Evolutionary conservation across 371 early-diverging fungal genomes (phyloP), one percentile per base, ranked within the genome.

Genomic region (Mortierella sp.): DNA sequence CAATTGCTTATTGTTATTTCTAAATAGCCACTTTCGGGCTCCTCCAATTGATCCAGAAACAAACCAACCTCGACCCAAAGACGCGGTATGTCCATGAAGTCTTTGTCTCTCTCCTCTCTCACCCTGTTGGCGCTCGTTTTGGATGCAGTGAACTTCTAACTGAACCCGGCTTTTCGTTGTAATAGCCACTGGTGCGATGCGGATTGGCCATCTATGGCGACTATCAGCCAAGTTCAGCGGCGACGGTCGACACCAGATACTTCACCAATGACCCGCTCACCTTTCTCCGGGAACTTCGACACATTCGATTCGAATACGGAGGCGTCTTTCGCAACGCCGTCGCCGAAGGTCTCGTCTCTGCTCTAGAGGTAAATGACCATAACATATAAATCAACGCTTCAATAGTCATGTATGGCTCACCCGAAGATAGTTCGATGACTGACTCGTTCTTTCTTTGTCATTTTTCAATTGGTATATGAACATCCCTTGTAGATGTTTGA

Each of bases 151-250:
- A n/a, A n/a, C n/a, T n/a, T n/a, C n/a, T n/a, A n/a, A n/a, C n/a
- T n/a, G n/a, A n/a, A n/a, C n/a, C n/a, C 29, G 34, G 41, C 47
- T 14, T 29, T 45, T 37, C 43, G 2, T n/a, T 64, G 39, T 22
- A 64, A 34, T 76, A 91, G 92, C 91, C 91, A 14, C 75, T 89
- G 22, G 77, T 91, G n/a, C 89, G 88, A 37, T 93, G 89, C 71
- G 92, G 91, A n/a, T 71, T 93, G 55, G 90, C 90, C 4, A 85
- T 92, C 3, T 93, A 90, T 83, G 92, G 92, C n/a, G 93, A 93
- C 76, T 92, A 92, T 76, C 90, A 89, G 40, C 91, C 91, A 0
- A 86, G 85, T 26, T 91, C 90, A 6, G 71, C 88, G 8, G 84
- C 86, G 9, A 89, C 90, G 9, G 88, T 92, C 22, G 91, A 91